These are phyloP conservation scores for Sporopachydermia quercuum DNA, from an alignment of 805 yeast species.

Conservation along the genomic window DNA sequence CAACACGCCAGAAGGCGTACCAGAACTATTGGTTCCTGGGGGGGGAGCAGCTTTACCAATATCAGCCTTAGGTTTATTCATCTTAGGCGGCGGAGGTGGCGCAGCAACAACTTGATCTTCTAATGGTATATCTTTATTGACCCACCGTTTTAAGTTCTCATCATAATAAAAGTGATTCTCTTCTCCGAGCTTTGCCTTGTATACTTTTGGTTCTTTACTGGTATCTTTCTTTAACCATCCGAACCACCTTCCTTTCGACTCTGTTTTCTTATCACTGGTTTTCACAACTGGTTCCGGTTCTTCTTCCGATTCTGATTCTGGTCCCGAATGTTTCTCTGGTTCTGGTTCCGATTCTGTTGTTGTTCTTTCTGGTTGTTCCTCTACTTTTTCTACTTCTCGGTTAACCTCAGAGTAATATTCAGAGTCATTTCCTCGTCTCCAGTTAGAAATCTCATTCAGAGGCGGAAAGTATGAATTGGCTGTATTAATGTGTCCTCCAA, in stretches of 20 bases:
- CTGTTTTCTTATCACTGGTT: conserved; percentile 3
- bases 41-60: conserved; percentile 20
- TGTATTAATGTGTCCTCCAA: no score
- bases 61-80: conserved; percentile 18
- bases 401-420: conserved; percentile 33
- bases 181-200: conserved; percentile 78
- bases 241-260: conserved; percentile 27
- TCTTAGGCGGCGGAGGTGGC: conserved; percentile 59
- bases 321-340: conserved; percentile 3
- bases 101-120: conserved; percentile 40
- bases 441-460: conserved; percentile 3
- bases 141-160: conserved; percentile 77
- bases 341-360: conserved; percentile 8
- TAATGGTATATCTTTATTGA: conserved; percentile 49
- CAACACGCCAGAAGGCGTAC: conserved; percentile 10
- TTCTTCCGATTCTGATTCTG: conserved; percentile 8
- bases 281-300: conserved; percentile 9
- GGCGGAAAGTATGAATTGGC: no score
- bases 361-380: conserved; percentile 5
- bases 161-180: conserved; percentile 63
- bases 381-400: conserved; percentile 20
- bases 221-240: conserved; percentile 46
- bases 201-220: conserved; percentile 51
- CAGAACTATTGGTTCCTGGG: conserved; percentile 4
- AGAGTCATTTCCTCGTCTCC: no score